These are phyloP conservation scores for Kwoniella mangroviensis DNA, from an alignment of 768 basidiomycete species.

Conservation along the genomic window DNA sequence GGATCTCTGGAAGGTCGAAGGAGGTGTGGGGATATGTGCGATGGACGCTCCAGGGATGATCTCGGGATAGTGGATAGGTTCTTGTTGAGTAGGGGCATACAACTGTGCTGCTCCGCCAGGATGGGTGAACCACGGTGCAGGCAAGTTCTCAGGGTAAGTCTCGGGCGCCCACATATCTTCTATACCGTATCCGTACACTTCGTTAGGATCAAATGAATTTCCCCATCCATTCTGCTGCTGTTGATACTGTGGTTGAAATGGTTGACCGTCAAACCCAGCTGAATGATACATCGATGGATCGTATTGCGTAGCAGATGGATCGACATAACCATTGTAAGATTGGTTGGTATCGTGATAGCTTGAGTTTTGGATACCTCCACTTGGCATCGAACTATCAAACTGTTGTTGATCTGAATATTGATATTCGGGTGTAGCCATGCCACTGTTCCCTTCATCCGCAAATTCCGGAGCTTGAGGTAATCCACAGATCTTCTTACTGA, in stretches of 20 bases:
- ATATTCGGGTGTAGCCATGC: conserved; percentile 5
- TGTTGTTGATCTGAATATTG: not conserved
- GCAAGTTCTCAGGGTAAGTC: conserved; percentile 50
- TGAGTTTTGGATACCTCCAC: conserved; percentile 3
- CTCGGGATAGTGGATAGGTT: conserved; percentile 33
- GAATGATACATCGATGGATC: not conserved
- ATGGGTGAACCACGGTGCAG: conserved; percentile 54
- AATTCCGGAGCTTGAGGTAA: conserved; percentile 47
- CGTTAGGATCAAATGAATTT: not conserved
- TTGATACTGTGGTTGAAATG: not conserved
- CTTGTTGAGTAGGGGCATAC: conserved; percentile 31
- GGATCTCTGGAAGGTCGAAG: not conserved
- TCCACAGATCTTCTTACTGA: conserved; percentile 56
- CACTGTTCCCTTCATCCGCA: not conserved
- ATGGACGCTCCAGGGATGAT: conserved; percentile 21
- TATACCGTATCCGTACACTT: conserved; percentile 12
- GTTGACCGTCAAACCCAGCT: not conserved
- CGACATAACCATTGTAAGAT: not conserved
- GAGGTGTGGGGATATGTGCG: conserved; percentile 12
- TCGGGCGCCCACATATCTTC: conserved; percentile 53
- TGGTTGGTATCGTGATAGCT: not conserved
- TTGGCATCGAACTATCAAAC: not conserved
- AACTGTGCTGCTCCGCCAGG: conserved; percentile 47
- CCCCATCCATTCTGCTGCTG: not conserved
- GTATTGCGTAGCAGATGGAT: not conserved